Conservation (phyloP, 192 early-diverging fungal genomes). For the Backusella tarrabulga region DNA sequence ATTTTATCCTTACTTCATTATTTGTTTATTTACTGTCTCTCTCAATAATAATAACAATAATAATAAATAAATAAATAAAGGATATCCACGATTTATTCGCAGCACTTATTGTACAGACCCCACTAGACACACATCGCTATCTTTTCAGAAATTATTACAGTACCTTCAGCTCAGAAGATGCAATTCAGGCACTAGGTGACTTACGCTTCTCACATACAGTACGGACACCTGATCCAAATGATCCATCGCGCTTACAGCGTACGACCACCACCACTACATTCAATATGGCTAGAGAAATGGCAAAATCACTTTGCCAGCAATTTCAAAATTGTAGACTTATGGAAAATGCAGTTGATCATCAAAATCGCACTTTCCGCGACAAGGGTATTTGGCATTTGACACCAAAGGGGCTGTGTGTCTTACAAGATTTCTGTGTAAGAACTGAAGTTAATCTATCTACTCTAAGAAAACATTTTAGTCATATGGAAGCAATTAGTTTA, state of each 20-base stretch:
- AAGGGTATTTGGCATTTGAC: conserved; percentile 49
- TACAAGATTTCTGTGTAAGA: conserved; percentile 35
- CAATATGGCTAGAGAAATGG: conserved; percentile 55
- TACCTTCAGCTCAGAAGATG: conserved; percentile 56
- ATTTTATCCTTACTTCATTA: neutral
- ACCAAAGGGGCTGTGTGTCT: conserved; percentile 46
- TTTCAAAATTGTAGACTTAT: conserved; percentile 54
- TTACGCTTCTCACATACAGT: conserved; percentile 49
- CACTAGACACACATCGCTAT: conserved; percentile 46
- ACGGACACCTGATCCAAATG: conserved; percentile 47
- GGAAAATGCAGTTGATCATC: conserved; percentile 43
- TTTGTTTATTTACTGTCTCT: neutral
- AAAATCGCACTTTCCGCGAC: conserved; percentile 33
- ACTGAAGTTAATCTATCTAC: conserved; percentile 21
- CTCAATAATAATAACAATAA: neutral
- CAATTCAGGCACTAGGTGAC: conserved; percentile 44
- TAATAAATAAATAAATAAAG: conserved; percentile 25
- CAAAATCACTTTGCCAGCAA: conserved; percentile 51
- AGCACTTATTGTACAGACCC: conserved; percentile 50
- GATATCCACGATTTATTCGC: conserved; percentile 59
- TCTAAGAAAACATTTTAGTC: conserved; percentile 13
- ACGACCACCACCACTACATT: conserved; percentile 59
- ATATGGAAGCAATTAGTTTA: conserved; percentile 27
- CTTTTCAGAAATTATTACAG: conserved; percentile 51
- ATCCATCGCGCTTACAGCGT: conserved; percentile 43